These are phyloP conservation scores for Colletotrichum sp. DNA, from an alignment of 2,329 filamentous ascomycete species.

Conservation along the genomic window DNA sequence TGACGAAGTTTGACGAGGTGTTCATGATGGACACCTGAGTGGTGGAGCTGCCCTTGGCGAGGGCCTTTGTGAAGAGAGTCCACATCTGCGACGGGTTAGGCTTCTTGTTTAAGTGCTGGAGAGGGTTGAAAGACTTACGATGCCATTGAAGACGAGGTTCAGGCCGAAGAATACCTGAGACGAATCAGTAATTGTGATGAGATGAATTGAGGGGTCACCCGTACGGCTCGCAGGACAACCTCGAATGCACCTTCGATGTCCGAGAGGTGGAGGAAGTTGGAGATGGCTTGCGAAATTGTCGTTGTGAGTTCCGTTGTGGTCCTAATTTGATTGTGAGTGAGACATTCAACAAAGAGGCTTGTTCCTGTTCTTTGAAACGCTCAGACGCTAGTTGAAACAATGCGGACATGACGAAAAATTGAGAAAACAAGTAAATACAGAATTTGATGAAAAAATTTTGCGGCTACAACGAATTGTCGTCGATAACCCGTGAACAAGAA, in stretches of 20 bases:
- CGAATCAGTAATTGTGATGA: not conserved
- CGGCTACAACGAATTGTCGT: too few relatives aligned
- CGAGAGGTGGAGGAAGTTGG: constrained; percentile 47
- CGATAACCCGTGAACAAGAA: not conserved
- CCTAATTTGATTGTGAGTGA: constrained; percentile 33
- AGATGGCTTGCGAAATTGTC: constrained; percentile 49
- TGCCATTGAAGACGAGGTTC: constrained; percentile 76
- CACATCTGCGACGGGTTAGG: constrained; percentile 63
- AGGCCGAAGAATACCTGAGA: constrained; percentile 74
- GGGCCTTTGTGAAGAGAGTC: constrained; percentile 79
- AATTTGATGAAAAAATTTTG: not conserved
- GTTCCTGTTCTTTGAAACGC: not conserved
- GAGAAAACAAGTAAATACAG: not conserved
- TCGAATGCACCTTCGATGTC: constrained; percentile 49
- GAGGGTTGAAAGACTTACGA: constrained; percentile 47
- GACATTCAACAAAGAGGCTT: not conserved
- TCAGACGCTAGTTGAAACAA: not conserved
- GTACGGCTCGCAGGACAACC: constrained; percentile 52
- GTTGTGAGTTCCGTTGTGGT: constrained; percentile 62
- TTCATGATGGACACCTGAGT: constrained; percentile 84
- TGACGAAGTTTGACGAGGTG: constrained; percentile 80
- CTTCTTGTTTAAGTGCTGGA: not conserved
- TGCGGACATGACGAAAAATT: not conserved
- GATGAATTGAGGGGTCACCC: constrained; percentile 24
- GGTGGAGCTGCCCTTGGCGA: constrained; percentile 76